A percentile compares a stretch with the other conserved stretches of the same genome.
phyloP scores from a whole-genome alignment of 352 stramenopile genomes.

The Pythium angustatum region DNA sequence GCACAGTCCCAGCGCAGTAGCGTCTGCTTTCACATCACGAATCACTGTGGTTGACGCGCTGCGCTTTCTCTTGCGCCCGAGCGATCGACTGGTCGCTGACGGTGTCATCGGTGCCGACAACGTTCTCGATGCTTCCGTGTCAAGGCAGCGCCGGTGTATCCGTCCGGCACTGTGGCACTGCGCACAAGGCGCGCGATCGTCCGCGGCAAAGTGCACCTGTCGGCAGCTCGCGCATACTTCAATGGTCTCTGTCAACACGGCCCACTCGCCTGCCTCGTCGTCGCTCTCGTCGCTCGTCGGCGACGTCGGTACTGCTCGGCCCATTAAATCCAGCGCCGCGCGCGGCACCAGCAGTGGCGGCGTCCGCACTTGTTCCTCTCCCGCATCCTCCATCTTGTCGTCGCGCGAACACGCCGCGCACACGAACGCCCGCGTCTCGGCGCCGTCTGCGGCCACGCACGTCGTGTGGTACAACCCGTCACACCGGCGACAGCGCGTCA shows the following conservation, averaged over 20 bases:
- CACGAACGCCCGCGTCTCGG: not conserved
- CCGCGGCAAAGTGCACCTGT: constrained; percentile 46
- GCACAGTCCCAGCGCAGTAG: not conserved
- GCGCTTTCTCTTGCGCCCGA: constrained; percentile 27
- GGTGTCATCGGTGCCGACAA: not conserved
- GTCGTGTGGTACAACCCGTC: constrained; percentile 30
- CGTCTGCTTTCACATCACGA: not conserved
- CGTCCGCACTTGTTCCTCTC: not conserved
- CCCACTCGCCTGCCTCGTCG: constrained; percentile 24
- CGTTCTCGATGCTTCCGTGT: not conserved
- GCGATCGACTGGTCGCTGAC: not conserved
- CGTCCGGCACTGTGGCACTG: constrained; percentile 34
- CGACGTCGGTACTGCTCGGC: not conserved
- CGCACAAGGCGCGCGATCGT: constrained; percentile 35
- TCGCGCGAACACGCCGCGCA: constrained; percentile 14
- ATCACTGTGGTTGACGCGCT: not conserved
- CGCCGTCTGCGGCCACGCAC: constrained; percentile 8
- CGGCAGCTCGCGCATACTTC: constrained; percentile 59
- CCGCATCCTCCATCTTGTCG: not conserved
- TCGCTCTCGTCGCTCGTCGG: constrained; percentile 7
- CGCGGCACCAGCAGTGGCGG: constrained; percentile 42
- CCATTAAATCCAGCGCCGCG: constrained; percentile 25
- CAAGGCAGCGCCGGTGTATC: constrained; percentile 40
- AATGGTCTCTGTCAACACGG: constrained; percentile 42
- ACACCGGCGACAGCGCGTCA: constrained; percentile 26